Percentiles rank a stretch among this genome's conserved stretches.
Conservation (phyloP, 768 basidiomycete genomes). For the Ephemerocybe angulata region DNA sequence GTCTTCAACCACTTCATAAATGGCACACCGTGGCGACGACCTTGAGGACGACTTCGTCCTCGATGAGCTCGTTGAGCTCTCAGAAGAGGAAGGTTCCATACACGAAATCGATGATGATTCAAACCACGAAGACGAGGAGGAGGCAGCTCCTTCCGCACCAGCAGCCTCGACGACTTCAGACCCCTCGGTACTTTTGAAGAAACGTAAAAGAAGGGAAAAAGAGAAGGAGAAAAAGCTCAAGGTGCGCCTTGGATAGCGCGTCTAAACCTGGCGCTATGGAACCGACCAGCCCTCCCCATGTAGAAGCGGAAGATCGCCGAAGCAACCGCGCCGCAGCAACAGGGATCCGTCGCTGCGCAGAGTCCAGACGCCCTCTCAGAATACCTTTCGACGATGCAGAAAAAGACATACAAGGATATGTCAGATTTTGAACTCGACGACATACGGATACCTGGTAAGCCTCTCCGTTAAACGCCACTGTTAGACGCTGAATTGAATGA, state of each 20-base stretch:
- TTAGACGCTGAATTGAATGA: conserved; percentile 4
- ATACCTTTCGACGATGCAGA: conserved; percentile 64
- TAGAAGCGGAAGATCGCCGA: conserved; percentile 68
- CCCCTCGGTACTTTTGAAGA: conserved; percentile 42
- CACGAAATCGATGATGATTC: conserved; percentile 28
- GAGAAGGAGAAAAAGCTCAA: conserved; percentile 73
- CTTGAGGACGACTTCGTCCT: conserved; percentile 79
- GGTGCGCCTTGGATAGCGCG: conserved; percentile 38
- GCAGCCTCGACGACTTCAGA: conserved; percentile 16
- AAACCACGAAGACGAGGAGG: conserved; percentile 39
- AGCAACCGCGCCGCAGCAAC: conserved; percentile 26
- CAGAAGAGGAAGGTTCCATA: conserved; percentile 50
- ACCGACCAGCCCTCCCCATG: too few species aligned
- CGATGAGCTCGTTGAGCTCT: conserved; percentile 63
- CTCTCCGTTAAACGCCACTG: not conserved
- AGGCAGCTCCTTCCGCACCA: conserved; percentile 31
- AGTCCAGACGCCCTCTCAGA: conserved; percentile 54
- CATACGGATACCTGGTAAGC: conserved; percentile 70
- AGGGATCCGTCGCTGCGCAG: conserved; percentile 53
- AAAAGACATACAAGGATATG: conserved; percentile 63
- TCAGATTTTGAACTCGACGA: conserved; percentile 80
- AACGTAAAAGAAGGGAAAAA: conserved; percentile 69
- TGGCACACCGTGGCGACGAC: conserved; percentile 54
- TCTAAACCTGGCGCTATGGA: too few species aligned
- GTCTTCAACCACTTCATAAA: not conserved